phyloP scores from a whole-genome alignment of 495 filamentous ascomycete genomes.

The Xylaria grammica region DNA sequence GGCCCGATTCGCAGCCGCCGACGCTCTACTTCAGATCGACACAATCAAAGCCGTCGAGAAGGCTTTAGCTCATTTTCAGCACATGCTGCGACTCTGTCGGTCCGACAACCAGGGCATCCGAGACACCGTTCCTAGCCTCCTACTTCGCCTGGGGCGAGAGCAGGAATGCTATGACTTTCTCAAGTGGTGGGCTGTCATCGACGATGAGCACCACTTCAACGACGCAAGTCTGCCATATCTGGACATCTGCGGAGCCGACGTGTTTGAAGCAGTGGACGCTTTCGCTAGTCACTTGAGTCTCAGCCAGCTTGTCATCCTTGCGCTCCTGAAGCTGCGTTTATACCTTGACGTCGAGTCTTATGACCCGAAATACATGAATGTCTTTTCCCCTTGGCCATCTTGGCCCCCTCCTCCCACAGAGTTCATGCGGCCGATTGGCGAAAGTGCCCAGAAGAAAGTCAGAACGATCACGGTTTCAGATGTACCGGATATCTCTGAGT shows the following conservation, averaged over 20 bases:
- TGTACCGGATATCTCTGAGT: conserved; percentile 7
- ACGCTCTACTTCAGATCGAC: conserved; percentile 38
- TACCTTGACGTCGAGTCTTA: conserved; percentile 38
- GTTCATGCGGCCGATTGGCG: conserved; percentile 14
- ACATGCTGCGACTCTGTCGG: conserved; percentile 49
- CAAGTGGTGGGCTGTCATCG: conserved; percentile 38
- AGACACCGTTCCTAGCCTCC: conserved; percentile 43
- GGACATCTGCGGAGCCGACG: conserved; percentile 41
- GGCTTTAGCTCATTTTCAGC: conserved; percentile 42
- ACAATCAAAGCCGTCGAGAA: conserved; percentile 37
- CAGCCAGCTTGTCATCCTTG: conserved; percentile 35
- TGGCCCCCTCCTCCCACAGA: conserved; percentile 9
- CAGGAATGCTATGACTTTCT: conserved; percentile 61
- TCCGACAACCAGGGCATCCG: conserved; percentile 52
- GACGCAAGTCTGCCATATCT: conserved; percentile 32
- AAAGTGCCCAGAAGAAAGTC: conserved; percentile 16
- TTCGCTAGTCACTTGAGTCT: conserved; percentile 27
- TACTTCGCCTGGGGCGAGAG: conserved; percentile 53
- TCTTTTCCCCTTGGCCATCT: not conserved
- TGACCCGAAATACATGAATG: conserved; percentile 20
- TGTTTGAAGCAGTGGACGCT: conserved; percentile 39
- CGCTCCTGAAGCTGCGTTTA: conserved; percentile 47
- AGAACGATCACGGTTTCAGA: not conserved
- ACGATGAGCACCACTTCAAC: not conserved
- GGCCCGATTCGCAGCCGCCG: conserved; percentile 36